A percentile compares a stretch with the other conserved stretches of the same genome.
These are phyloP conservation scores for Hydnomerulius pinastri DNA, from an alignment of 768 basidiomycete genomes.

Conservation along the genomic window DNA sequence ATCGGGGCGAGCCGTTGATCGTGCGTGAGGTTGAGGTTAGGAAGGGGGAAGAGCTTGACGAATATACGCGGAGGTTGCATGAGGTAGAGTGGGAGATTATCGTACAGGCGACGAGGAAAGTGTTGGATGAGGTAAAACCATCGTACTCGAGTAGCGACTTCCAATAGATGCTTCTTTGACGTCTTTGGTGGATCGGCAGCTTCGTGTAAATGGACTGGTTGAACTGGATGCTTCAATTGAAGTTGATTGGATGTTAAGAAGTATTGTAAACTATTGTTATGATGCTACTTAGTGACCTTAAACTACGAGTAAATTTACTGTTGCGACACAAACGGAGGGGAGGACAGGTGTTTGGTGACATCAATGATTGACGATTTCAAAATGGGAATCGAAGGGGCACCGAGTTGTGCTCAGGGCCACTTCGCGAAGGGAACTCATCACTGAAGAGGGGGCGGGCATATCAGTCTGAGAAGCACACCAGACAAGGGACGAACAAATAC, in stretches of 20 bases:
- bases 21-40: conserved; percentile 75
- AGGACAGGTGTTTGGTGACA: neutral
- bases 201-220: too few relatives aligned
- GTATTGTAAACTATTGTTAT: conserved; percentile 19
- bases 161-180: neutral
- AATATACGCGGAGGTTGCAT: conserved; percentile 79
- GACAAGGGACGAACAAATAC: conserved; percentile 8
- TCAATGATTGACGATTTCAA: conserved; percentile 13
- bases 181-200: neutral
- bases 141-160: conserved; percentile 8
- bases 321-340: neutral
- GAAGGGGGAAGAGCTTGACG: conserved; percentile 70
- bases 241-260: conserved; percentile 6
- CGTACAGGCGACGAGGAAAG: conserved; percentile 77
- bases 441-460: conserved; percentile 7
- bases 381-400: conserved; percentile 30
- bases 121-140: conserved; percentile 56
- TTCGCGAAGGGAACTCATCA: conserved; percentile 16
- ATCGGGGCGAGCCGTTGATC: conserved; percentile 86
- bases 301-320: conserved; percentile 15
- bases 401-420: conserved; percentile 10
- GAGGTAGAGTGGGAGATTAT: conserved; percentile 86
- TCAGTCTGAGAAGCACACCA: neutral
- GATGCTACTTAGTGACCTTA: conserved; percentile 16
- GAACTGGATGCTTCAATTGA: conserved; percentile 1